Evolutionary conservation across 2,329 filamentous ascomycete genomes (phyloP).

Genomic region (Magnaporthiopsis poae): DNA sequence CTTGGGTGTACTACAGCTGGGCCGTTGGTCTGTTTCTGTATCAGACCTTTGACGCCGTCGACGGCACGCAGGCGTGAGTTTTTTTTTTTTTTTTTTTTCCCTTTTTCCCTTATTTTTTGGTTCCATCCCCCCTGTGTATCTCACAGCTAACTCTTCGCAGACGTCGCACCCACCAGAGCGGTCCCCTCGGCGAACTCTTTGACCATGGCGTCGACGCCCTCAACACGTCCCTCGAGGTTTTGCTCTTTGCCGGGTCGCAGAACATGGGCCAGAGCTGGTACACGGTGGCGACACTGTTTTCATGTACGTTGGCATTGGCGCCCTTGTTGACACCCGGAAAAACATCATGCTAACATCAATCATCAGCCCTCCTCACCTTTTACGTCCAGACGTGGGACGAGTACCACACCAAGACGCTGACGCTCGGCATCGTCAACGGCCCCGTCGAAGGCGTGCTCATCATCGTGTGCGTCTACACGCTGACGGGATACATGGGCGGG

Average conservation of each 20-base stretch:
- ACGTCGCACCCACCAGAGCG: conserved; percentile 80
- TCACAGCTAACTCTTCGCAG: conserved; percentile 29
- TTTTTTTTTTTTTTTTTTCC: neutral
- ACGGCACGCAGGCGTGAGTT: conserved; percentile 81
- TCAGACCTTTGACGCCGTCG: conserved; percentile 96
- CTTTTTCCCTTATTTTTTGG: too few species aligned
- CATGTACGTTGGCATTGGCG: conserved; percentile 42
- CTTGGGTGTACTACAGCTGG: conserved; percentile 93
- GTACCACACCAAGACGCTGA: conserved; percentile 94
- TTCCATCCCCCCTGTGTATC: neutral
- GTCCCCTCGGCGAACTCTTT: conserved; percentile 89
- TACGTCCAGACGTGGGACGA: conserved; percentile 99
- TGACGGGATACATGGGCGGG: conserved; percentile 77
- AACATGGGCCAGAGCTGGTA: conserved; percentile 89
- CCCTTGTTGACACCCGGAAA: too few species aligned
- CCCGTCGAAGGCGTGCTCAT: conserved; percentile 90
- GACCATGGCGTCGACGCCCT: conserved; percentile 95
- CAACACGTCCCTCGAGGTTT: conserved; percentile 86
- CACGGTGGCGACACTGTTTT: conserved; percentile 74
- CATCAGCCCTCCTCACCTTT: conserved; percentile 74
- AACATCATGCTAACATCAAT: neutral
- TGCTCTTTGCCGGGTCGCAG: conserved; percentile 84
- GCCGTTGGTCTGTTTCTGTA: conserved; percentile 84
- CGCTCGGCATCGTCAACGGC: conserved; percentile 81
- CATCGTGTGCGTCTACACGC: conserved; percentile 67